Conservation (phyloP, 2,329 filamentous ascomycete species). For the Calonectria multiphialidica region DNA sequence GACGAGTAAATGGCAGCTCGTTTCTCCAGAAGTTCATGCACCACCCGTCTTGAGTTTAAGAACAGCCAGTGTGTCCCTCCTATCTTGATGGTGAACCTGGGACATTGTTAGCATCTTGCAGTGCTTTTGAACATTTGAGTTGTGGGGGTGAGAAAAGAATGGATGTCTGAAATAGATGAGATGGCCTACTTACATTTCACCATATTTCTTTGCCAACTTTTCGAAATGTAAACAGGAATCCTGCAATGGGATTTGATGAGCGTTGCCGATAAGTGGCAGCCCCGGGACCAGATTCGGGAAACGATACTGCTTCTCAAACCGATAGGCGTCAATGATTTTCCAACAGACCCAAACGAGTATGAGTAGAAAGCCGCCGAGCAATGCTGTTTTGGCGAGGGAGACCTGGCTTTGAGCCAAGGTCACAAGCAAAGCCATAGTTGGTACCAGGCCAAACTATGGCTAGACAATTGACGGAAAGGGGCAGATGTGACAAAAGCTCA, state of each 20-base stretch:
- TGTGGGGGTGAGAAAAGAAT: conserved; percentile 67
- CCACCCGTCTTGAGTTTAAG: conserved; percentile 9
- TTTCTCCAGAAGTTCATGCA: not conserved
- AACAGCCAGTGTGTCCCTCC: conserved; percentile 7
- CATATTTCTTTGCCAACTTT: not conserved
- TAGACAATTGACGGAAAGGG: not conserved
- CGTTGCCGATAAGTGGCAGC: not conserved
- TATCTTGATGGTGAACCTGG: conserved; percentile 11
- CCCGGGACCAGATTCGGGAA: not conserved
- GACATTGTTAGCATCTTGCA: not conserved
- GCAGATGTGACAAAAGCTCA: too few species aligned
- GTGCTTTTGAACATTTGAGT: too few species aligned
- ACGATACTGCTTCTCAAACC: not conserved
- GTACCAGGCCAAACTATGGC: not conserved
- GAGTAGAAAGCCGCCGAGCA: not conserved
- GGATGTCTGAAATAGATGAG: conserved; percentile 68
- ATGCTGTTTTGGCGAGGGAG: not conserved
- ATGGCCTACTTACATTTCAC: not conserved
- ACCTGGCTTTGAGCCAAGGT: not conserved
- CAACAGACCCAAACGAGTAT: not conserved
- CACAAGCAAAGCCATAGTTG: not conserved
- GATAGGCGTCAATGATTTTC: not conserved
- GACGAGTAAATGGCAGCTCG: conserved; percentile 6
- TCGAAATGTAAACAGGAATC: not conserved
- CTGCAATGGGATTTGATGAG: not conserved